Evolutionary conservation across 257 asterid species (phyloP), one percentile per base, ranked within the genome.

Genomic region (Ilex asprella): DNA sequence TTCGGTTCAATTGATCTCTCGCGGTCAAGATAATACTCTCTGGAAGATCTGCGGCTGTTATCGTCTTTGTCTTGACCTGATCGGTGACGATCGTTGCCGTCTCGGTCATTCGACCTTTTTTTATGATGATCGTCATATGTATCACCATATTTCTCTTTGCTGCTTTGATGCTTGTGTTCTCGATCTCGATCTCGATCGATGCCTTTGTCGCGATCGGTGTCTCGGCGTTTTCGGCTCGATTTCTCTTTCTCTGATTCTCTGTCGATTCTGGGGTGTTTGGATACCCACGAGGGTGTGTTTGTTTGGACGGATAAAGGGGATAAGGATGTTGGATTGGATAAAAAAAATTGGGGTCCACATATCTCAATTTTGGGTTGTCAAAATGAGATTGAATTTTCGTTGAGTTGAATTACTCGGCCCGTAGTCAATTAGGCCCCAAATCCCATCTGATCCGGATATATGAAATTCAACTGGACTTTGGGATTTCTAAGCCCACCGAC

Each of bases 181-280:
- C 56, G 51, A 58, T 14, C 55, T 6, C 2, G 15, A n/a, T 53
- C 57, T 53, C 30, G 11, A n/a, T 49, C 14, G 3, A 0, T 15
- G 54, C 14, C 57, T 14, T 14, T 14, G 15, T 15, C 27, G 0
- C 57, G 57, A 14, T 50, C 14, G 57, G 83, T 73, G 35, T 81
- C 86, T 69, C 81, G 70, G n/a, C 75, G 81, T 49, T 70, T 89
- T 59, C 87, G 84, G 77, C 73, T 84, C 53, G 94, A 81, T 62
- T 64, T 81, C 41, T 83, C 95, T 79, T 74, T 81, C 60, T 84
- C 91, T 85, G 76, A 46, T 46, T 69, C 67, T 16, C 71, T 53
- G 21, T 67, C 66, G 2, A 46, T 46, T 46, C 10, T 46, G 1
- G 6, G 10, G 52, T 3, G 52, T 46, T 46, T 3, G 41, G 41